Conservation (phyloP, 2,329 filamentous ascomycete genomes). For the Penicillium sclerotigenum region DNA sequence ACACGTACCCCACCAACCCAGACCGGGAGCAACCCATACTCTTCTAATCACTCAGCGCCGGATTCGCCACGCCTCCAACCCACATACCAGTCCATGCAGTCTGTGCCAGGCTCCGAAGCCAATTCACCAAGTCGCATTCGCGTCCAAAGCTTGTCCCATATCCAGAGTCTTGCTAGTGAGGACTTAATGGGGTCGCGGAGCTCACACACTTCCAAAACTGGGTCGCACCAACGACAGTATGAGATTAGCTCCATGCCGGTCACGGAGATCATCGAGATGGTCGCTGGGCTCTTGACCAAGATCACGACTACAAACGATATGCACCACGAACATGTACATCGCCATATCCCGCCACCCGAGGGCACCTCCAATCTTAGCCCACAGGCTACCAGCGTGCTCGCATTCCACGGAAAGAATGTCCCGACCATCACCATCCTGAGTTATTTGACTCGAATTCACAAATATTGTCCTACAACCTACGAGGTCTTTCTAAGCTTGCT, state of each 20-base stretch:
- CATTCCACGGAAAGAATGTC: slow-evolving; percentile 97
- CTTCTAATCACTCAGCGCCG: slow-evolving; percentile 38
- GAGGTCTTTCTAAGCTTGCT: slow-evolving; percentile 94
- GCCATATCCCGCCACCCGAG: slow-evolving; percentile 62
- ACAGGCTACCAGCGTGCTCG: slow-evolving; percentile 72
- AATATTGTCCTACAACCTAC: slow-evolving; percentile 97
- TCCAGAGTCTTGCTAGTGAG: slow-evolving; percentile 80
- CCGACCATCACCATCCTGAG: slow-evolving; percentile 95
- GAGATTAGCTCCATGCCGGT: slow-evolving; percentile 98
- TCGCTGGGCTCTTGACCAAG: slow-evolving; percentile 90
- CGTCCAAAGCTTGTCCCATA: slow-evolving; percentile 84
- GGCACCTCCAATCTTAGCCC: slow-evolving; percentile 58
- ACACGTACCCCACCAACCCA: slow-evolving; percentile 23
- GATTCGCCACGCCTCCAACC: slow-evolving; percentile 47
- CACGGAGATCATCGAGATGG: slow-evolving; percentile 97
- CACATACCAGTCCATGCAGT: slow-evolving; percentile 44
- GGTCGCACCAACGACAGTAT: slow-evolving; percentile 62
- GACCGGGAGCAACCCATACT: slow-evolving; percentile 24
- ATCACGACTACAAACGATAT: slow-evolving; percentile 95
- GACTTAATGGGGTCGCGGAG: slow-evolving; percentile 62
- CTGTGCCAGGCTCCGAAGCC: slow-evolving; percentile 42
- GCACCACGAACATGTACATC: slow-evolving; percentile 87
- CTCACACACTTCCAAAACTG: slow-evolving; percentile 42
- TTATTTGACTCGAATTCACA: slow-evolving; percentile 93
- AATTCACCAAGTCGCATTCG: slow-evolving; percentile 63